These are phyloP conservation scores for Gilbertella persicaria DNA, from an alignment of 371 early-diverging fungal species.

Conservation along the genomic window DNA sequence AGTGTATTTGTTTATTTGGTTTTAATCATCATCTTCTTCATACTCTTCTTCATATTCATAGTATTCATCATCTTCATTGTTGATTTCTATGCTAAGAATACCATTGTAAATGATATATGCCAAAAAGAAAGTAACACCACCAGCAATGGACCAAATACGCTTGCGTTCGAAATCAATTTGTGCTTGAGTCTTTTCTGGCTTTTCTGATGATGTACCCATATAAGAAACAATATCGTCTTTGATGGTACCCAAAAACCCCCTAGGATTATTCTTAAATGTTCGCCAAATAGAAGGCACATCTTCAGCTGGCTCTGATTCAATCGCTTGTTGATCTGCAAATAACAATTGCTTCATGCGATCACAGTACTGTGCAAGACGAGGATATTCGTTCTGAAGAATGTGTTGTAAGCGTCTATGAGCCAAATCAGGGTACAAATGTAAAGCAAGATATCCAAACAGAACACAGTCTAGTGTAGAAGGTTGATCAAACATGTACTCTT, in stretches of 20 bases:
- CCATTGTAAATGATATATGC: slow-evolving; percentile 61
- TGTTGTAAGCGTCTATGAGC: slow-evolving; percentile 63
- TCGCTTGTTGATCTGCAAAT: slow-evolving; percentile 32
- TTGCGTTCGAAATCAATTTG: slow-evolving; percentile 65
- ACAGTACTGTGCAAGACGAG: slow-evolving; percentile 59
- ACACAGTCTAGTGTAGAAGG: slow-evolving; percentile 69
- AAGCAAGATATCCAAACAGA: slow-evolving; percentile 69
- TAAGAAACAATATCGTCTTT: slow-evolving; percentile 40
- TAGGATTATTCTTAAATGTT: slow-evolving; percentile 48
- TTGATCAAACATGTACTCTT: slow-evolving; percentile 72
- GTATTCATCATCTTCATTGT: slow-evolving; percentile 34
- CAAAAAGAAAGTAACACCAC: slow-evolving; percentile 55
- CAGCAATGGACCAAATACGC: slow-evolving; percentile 60
- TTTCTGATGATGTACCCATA: slow-evolving; percentile 30
- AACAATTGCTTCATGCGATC: slow-evolving; percentile 47
- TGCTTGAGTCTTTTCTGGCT: slow-evolving; percentile 44
- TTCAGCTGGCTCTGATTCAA: slow-evolving; percentile 32
- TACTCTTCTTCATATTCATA: slow-evolving; percentile 19
- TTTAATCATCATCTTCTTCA: slow-evolving; percentile 20
- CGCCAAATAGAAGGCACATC: slow-evolving; percentile 58
- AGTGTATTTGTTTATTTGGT: neutral
- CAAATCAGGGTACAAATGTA: slow-evolving; percentile 65
- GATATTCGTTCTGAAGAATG: slow-evolving; percentile 60
- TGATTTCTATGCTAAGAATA: slow-evolving; percentile 52
- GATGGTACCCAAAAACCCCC: slow-evolving; percentile 45